Base-by-base conservation (phyloP, 306 rosid species). In the Oxytropis ochrocephala region DNA sequence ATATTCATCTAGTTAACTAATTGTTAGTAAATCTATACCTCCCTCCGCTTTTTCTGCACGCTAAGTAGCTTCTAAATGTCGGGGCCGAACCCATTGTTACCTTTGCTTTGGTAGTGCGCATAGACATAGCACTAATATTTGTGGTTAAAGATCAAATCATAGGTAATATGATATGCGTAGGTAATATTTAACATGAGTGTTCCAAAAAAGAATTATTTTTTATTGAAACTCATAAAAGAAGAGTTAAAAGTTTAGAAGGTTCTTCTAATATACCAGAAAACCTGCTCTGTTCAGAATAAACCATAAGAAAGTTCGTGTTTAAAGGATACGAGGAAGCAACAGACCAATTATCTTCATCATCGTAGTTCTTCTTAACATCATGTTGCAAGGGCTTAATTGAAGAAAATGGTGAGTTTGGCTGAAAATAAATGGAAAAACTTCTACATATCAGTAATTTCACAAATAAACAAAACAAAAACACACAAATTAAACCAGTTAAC, bases 261-360 rank as follows among this genome's bases (percentile, higher is more conserved):
- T 66, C 52, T 60, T 38, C 55, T 30, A 10, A 33, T 63, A 39
- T 35, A 14, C 7, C 18, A n/a, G 38, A 70, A 44, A 66, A 77
- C 58, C 44, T 46, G 42, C 39, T 30, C 32, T 14, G 19, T 27
- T 58, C 35, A 48, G 39, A 71, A 35, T 64, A 36, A 82, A 72
- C 51, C 54, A 39, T 68, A 16, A 70, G 58, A 76, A 38, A 14
- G 29, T 57, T 67, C 8, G 30, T 46, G 32, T 57, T 17, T 62
- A 67, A 73, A 89, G 99, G 99, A 95, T 95, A 95, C 96, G 99
- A 91, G 78, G 96, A 87, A 58, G 97, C 84, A 4, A 85, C n/a
- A 49, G 95, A 95, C 88, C 87, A 91, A 78, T 67, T 79, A 61
- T 93, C 99, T 78, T 94, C 96, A 74, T 88, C 99, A 29, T 87